Conservation (phyloP, 805 yeast species). For the Sugiyamaella marilandica region DNA sequence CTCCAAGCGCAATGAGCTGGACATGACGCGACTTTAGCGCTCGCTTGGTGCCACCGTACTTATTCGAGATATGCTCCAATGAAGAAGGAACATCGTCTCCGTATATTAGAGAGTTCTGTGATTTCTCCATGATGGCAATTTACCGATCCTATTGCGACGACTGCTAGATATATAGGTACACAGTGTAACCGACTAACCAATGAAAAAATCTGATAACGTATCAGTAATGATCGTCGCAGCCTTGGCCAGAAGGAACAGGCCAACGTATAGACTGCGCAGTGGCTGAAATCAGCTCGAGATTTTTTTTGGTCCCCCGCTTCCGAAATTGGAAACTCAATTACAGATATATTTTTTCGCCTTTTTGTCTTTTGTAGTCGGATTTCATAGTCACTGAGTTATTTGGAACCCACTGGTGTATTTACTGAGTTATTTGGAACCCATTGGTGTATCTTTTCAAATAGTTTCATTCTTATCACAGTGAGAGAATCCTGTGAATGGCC, state of each 20-base stretch:
- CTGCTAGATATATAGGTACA: no score
- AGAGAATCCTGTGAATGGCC: not conserved
- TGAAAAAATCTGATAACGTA: not conserved
- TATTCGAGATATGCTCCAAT: not conserved
- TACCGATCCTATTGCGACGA: no score
- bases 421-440: no score
- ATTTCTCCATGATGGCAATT: not conserved
- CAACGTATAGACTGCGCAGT: no score
- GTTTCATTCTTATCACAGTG: not conserved
- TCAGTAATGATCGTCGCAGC: not conserved
- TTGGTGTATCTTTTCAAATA: no score
- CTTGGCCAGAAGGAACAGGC: not conserved
- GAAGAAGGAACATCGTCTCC: conserved; percentile 2
- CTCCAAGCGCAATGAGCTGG: conserved; percentile 72
- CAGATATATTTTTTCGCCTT: no score
- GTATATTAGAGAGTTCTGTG: not conserved
- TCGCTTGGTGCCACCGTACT: conserved; percentile 21
- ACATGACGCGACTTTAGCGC: conserved; percentile 57
- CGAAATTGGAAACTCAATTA: no score
- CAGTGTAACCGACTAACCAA: not conserved
- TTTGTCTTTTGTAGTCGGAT: no score
- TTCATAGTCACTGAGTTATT: no score
- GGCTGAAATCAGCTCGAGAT: no score
- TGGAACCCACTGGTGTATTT: no score
- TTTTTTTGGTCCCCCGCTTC: no score